phyloP scores from a whole-genome alignment of 208 protist genomes.

The Crithidia thermophila region DNA sequence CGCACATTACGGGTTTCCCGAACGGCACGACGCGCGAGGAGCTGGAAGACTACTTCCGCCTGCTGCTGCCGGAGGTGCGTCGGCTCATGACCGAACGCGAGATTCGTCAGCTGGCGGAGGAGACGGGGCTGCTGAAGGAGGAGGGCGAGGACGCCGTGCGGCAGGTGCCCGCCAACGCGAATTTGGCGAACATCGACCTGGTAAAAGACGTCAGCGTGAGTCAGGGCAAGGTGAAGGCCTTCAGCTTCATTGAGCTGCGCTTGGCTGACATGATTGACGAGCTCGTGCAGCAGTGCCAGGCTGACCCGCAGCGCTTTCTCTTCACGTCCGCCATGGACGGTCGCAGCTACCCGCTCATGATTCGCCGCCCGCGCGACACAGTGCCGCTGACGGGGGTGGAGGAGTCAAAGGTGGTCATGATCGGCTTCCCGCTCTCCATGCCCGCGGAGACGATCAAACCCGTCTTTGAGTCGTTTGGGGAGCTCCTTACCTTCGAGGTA shows the following conservation, averaged over 20 bases:
- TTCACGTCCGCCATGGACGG: constrained; percentile 58
- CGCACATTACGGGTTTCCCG: constrained; percentile 81
- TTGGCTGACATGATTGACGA: constrained; percentile 83
- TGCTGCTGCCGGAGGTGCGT: constrained; percentile 75
- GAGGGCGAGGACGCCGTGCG: constrained; percentile 51
- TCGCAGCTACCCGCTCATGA: constrained; percentile 52
- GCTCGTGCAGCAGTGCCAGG: constrained; percentile 55
- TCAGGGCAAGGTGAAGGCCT: constrained; percentile 62
- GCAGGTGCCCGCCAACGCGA: constrained; percentile 65
- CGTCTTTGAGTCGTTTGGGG: constrained; percentile 70
- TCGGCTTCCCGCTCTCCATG: constrained; percentile 72
- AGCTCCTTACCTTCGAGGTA: constrained; percentile 62
- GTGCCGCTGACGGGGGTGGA: constrained; percentile 60
- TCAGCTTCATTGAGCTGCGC: constrained; percentile 85
- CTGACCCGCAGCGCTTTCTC: constrained; percentile 62
- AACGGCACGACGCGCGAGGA: constrained; percentile 58
- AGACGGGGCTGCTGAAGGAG: constrained; percentile 16
- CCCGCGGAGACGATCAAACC: constrained; percentile 48
- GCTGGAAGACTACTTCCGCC: constrained; percentile 66
- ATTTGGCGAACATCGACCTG: constrained; percentile 59
- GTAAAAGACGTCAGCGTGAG: constrained; percentile 62
- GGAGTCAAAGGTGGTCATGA: constrained; percentile 66
- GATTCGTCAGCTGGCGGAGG: constrained; percentile 48
- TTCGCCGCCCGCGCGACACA: constrained; percentile 79
- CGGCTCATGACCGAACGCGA: constrained; percentile 75